Base-by-base conservation (phyloP, 1,284 basidiomycete species). In the Trametes sp. region DNA sequence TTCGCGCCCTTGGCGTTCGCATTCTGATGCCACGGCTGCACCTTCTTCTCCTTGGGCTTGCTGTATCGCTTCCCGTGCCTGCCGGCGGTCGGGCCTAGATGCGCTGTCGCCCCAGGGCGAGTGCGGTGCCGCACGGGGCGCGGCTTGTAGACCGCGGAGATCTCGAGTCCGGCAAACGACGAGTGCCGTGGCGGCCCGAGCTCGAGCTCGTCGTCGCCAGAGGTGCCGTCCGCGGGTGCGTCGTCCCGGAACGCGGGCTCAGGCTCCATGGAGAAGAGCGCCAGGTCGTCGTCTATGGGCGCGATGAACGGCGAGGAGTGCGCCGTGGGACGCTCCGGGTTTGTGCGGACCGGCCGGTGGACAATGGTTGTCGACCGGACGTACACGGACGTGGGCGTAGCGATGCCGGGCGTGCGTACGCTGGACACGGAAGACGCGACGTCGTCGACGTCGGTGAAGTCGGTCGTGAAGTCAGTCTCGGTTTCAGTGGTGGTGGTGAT, bases 61-160 rank as follows among this genome's bases (percentile, higher is more conserved):
- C 74, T 75, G 50, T 72, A 66, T 67, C 82, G 82, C 66, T 79
- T 78, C 53, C 70, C 73, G 63, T 78, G 74, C 57, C 79, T 81
- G 41, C 73, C 76, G 9, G 57, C 44, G 24, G 61, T 57, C 28
- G 66, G 44, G 19, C 62, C 63, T 3, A 64, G 55, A 6, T n/a
- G n/a, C 33, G 61, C 59, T 19, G 73, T 71, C 35, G 68, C 59
- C 13, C 69, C 69, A 46, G 73, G 72, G 13, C 68, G 71, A 2
- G 64, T 56, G 6, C 84, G 83, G 19, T 80, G 79, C 59, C 84
- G 86, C 65, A 83, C 75, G 1, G 89, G 88, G 2, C 87, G 84
- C 3, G 89, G 89, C 68, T 91, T 91, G 77, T 85, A 90, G 4
- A 92, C 89, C 1, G 85, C 81, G 1, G 83, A 77, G 51, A 91